Percentiles rank a stretch among this genome's conserved stretches.
Conservation (phyloP, 2,329 filamentous ascomycete species). For the Mariannaea sp. region DNA sequence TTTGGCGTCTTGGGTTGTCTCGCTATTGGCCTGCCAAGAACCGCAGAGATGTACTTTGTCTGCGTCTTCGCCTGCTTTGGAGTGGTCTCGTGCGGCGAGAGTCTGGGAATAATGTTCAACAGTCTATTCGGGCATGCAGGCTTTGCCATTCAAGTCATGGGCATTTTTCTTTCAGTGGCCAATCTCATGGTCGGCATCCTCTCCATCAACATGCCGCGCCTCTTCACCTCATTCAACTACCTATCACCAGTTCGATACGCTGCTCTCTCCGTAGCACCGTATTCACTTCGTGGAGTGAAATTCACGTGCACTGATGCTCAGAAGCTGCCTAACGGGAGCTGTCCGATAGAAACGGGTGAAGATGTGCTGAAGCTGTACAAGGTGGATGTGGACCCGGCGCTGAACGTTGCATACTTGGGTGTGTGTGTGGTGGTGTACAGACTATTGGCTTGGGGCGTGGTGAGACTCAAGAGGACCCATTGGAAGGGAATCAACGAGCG, state of each 20-base stretch:
- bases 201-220: constrained; percentile 68
- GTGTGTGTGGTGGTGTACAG: constrained; percentile 69
- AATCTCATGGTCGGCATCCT: constrained; percentile 74
- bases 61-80: constrained; percentile 72
- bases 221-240: constrained; percentile 72
- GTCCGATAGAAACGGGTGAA: constrained; percentile 68
- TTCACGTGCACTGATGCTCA: constrained; percentile 70
- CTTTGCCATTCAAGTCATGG: constrained; percentile 76
- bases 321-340: constrained; percentile 62
- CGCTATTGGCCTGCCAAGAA: constrained; percentile 67
- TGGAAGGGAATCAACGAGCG: constrained; percentile 47
- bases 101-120: constrained; percentile 79
- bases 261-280: constrained; percentile 68
- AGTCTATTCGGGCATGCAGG: constrained; percentile 75
- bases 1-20: constrained; percentile 69
- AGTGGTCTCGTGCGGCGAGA: constrained; percentile 76
- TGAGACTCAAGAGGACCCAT: constrained; percentile 59
- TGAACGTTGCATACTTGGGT: constrained; percentile 67
- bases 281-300: constrained; percentile 61
- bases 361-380: constrained; percentile 71
- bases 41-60: constrained; percentile 68
- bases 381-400: constrained; percentile 63
- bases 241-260: constrained; percentile 74
- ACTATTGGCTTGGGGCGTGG: constrained; percentile 62
- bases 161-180: constrained; percentile 70